Evolutionary conservation across 371 early-diverging fungal genomes (phyloP), one percentile per base, ranked within the genome.

Genomic region (Mortierella polycephala): DNA sequence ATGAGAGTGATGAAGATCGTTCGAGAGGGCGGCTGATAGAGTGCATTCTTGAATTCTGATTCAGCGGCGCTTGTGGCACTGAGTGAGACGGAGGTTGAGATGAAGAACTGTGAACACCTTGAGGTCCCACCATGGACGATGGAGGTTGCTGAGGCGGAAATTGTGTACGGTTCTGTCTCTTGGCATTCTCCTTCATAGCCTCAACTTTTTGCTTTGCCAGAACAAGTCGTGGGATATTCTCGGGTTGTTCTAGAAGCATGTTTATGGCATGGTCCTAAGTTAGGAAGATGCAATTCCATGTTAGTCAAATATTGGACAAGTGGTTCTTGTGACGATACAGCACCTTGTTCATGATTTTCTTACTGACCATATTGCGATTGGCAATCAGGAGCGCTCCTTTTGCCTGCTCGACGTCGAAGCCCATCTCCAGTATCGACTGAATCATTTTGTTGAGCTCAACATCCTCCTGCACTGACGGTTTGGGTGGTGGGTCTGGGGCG

Each of bases 401-500:
- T 16, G 91, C 91, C 60, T 89, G 87, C n/a, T 88, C 89, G 11
- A 75, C 71, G n/a, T 74, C 66, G 55, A 92, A 93, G 14, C 94
- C 93, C 91, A 93, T 91, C 46, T 91, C 92, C 52, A 85, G 69
- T 42, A 92, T 85, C 44, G 83, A 85, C 30, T 77, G 67, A 12
- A 89, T 79, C 75, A 83, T 83, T 55, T 71, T 76, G 39, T 83
- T 62, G 49, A 85, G 51, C 16, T 73, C 74, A n/a, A 67, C 60
- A 65, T 84, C 76, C 37, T 68, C 60, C 45, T 60, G 57, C 21
- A 42, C 50, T 8, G 79, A 66, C 7, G 65, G 65, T 12, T 57
- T 41, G 4, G 65, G 64, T 45, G 61, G 72, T 37, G 69, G 63
- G 7, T n/a, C 41, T 2, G 57, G 13, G 3, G 63, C 39, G 0